Base-by-base conservation (phyloP, 345 rosid genomes). In the Physaria fendleri region DNA sequence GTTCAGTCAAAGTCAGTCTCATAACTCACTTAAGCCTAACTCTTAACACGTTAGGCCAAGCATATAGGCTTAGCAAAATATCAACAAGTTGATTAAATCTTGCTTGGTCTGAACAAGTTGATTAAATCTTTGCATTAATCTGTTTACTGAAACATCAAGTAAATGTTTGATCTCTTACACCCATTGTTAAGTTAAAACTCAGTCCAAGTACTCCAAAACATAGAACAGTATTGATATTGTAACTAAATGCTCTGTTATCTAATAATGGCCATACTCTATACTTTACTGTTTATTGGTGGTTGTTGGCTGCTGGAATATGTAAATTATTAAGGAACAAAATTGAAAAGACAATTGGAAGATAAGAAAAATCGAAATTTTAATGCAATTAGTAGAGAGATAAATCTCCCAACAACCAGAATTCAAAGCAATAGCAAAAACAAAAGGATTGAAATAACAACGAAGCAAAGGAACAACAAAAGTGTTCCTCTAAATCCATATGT, bases 401-500 rank as follows among this genome's bases (percentile, higher is more conserved):
- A 45, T 68, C 49, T 60, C 65, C 57, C 29, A 60, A 60, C 20
- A 43, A 2, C 24, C 49, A 60, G 42, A 37, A 68, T 28, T 21
- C 66, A 50, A 47, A 23, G 22, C 71, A 48, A 45, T 45, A 51
- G 45, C 4, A 54, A 30, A 30, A 14, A 2, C 15, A 55, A 11
- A 44, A 12, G 10, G 30, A 35, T 11, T 38, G 15, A 56, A 56
- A 56, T 30, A 23, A 30, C 13, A 41, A 68, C 24, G 46, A 67
- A 60, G 56, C 67, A 68, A 12, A 43, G 55, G 66, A 52, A 25
- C 59, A 66, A 68, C 66, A 43, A 34, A 52, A 35, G 46, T 13
- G 29, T 14, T 53, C 49, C 56, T 8, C 56, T 8, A 32, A 59
- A 56, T 47, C 38, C 16, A 1, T 59, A 44, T 44, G 32, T 51